These are phyloP conservation scores for Ascochyta viciae-villosae DNA, from an alignment of 2,329 filamentous ascomycete species.

Conservation along the genomic window DNA sequence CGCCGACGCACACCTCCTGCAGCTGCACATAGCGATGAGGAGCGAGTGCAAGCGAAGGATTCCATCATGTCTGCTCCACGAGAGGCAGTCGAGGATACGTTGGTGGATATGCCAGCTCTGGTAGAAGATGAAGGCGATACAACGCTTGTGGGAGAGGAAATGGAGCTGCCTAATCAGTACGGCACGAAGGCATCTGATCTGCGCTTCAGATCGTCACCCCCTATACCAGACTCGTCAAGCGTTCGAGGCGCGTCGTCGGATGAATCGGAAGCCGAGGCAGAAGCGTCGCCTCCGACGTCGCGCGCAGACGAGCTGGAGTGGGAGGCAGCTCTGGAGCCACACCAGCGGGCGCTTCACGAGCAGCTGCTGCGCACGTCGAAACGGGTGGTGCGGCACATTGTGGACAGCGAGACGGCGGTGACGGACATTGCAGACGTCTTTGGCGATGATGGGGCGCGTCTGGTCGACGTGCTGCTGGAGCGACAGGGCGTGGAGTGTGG, in stretches of 20 bases:
- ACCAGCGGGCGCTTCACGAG: constrained; percentile 50
- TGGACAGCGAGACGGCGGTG: constrained; percentile 56
- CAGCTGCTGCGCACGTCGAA: constrained; percentile 51
- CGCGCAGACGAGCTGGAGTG: constrained; percentile 47
- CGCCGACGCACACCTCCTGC: background rate
- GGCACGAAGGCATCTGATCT: constrained; percentile 11
- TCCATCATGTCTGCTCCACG: constrained; percentile 6
- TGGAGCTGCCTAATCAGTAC: background rate
- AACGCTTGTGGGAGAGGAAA: constrained; percentile 13
- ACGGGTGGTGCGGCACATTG: constrained; percentile 54
- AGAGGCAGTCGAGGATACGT: constrained; percentile 17
- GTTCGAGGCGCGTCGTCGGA: constrained; percentile 41
- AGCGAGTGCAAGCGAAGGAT: background rate
- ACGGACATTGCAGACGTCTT: constrained; percentile 55
- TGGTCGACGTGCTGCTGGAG: constrained; percentile 53
- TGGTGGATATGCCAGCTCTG: background rate
- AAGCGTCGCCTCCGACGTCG: constrained; percentile 27
- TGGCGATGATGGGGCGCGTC: constrained; percentile 50
- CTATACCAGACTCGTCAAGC: constrained; percentile 27
- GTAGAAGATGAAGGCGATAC: constrained; percentile 7
- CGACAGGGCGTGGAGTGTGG: constrained; percentile 50
- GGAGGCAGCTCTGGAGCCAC: constrained; percentile 48
- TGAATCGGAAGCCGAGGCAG: constrained; percentile 23
- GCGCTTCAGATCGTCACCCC: constrained; percentile 34
- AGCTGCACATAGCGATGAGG: background rate